Evolutionary conservation across 495 filamentous ascomycete species (phyloP).

Genomic region (Thermothielavioides terrestris): DNA sequence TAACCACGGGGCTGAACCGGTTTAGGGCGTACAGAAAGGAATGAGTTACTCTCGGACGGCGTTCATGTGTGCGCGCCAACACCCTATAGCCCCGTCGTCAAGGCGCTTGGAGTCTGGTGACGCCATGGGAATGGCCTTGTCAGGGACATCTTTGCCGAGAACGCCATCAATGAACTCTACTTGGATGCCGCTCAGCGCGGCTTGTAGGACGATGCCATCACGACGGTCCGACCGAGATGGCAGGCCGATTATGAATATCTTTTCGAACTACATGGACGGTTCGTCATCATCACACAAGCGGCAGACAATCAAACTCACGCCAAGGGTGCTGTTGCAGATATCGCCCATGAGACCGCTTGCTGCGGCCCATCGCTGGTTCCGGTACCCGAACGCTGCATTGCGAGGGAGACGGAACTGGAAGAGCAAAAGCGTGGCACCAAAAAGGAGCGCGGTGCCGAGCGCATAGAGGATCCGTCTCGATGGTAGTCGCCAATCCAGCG

Average conservation of each 20-base stretch:
- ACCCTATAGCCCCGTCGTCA: constrained; percentile 14
- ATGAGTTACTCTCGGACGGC: constrained; percentile 20
- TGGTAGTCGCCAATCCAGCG: not conserved
- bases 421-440: not conserved
- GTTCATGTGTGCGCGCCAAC: constrained; percentile 24
- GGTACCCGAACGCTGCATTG: not conserved
- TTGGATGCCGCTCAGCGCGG: not conserved
- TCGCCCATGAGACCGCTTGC: not conserved
- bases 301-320: not conserved
- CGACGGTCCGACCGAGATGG: constrained; percentile 1
- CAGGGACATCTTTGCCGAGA: constrained; percentile 29
- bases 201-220: not conserved
- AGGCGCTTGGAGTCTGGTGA: constrained; percentile 1
- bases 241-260: not conserved
- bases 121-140: no score
- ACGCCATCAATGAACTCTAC: not conserved
- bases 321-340: not conserved
- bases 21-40: not conserved
- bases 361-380: not conserved
- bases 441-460: not conserved
- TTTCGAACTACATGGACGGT: not conserved
- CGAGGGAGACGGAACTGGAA: not conserved
- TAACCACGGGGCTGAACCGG: not conserved
- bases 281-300: not conserved
- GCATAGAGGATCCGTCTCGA: not conserved